Base-by-base conservation (phyloP, 441 rosid genomes). In the Gossypium laxum region DNA sequence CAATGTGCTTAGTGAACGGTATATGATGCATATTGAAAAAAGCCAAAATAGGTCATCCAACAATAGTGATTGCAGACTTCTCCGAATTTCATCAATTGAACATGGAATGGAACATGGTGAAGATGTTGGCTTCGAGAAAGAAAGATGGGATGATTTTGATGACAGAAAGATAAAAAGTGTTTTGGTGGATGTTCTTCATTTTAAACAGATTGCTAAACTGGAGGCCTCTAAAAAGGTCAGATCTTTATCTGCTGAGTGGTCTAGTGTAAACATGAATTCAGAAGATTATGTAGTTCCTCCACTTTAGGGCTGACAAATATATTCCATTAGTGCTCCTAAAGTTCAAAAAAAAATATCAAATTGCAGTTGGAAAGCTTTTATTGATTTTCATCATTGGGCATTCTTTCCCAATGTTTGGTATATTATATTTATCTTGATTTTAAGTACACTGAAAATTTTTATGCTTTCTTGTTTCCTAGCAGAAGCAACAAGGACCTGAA, bases 121-220 rank as follows among this genome's bases (percentile, higher is more conserved):
- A 73, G 84, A 67, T 72, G 67, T 60, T 11, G 75, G 72, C 74
- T 78, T 71, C 74, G 84, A 79, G 75, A 91, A 78, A 76, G 83
- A 85, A 65, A 79, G 45, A 62, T 95, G 99, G 99, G 99, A 92
- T 85, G 92, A 91, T 84, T 92, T 92, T 79, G 77, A 66, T 79
- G 89, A 88, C 61, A 72, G 74, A 68, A 77, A 70, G 74, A 75
- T 88, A 81, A 82, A 82, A 74, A 82, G 76, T 72, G 88, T 86
- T 65, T 78, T 92, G 63, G 89, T 84, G 80, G 89, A 85, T 79
- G 87, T 85, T 72, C 87, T 92, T 73, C 83, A 76, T 73, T 84
- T 78, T 77, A 95, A 95, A 87, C 84, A 78, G 78, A 79, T 89
- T 83, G 83, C 85, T 78, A 91, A 87, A 77, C 57, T 78, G 73